phyloP scores from a whole-genome alignment of 1,139 yeast species.

The Magnusiomyces paraingens region DNA sequence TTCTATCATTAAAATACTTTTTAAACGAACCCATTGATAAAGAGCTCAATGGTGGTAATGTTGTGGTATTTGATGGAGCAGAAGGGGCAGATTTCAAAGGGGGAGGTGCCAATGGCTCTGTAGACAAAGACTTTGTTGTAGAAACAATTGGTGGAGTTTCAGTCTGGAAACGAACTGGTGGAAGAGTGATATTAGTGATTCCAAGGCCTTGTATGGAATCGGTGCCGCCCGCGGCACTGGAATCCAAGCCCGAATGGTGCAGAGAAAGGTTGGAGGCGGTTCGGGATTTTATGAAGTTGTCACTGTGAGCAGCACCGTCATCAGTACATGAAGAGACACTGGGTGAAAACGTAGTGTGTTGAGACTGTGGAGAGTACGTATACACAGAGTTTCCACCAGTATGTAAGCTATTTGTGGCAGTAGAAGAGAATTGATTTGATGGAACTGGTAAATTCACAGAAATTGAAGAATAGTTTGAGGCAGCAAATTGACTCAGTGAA shows the following conservation, averaged over 20 bases:
- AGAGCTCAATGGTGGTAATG: constrained; percentile 7
- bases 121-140: not conserved
- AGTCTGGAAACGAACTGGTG: not conserved
- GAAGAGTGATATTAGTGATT: not conserved
- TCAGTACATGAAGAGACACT: not conserved
- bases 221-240: not conserved
- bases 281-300: not conserved
- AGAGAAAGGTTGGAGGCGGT: not conserved
- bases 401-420: no score
- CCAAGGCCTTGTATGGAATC: not conserved
- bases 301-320: not conserved
- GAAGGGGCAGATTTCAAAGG: not conserved
- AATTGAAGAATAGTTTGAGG: no score
- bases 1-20: constrained; percentile 26
- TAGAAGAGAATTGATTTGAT: no score
- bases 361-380: no score
- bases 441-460: no score
- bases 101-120: not conserved
- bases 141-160: not conserved
- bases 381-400: no score
- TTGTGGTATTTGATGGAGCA: not conserved
- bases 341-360: not conserved
- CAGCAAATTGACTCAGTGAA: no score
- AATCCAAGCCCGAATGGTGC: not conserved
- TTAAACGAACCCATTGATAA: constrained; percentile 23